These are phyloP conservation scores for Trichoderma citrinoviride DNA, from an alignment of 2,329 filamentous ascomycete genomes.

Conservation along the genomic window DNA sequence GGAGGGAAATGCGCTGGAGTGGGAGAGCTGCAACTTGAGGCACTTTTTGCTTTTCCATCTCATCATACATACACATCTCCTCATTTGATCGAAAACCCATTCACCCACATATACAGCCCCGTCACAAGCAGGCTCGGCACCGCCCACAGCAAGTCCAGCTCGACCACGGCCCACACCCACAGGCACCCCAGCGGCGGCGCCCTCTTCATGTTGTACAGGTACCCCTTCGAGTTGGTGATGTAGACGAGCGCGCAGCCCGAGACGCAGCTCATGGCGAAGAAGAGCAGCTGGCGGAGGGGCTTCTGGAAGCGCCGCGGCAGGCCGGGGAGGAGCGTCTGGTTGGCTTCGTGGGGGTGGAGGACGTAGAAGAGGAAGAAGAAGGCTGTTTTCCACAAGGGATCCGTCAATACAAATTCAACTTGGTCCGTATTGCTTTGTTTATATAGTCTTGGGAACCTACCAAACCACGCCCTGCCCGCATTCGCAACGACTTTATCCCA, in stretches of 20 bases:
- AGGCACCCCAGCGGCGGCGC: slow-evolving; percentile 85
- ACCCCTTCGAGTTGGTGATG: slow-evolving; percentile 75
- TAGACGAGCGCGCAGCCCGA: slow-evolving; percentile 78
- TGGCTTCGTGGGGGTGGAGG: slow-evolving; percentile 53
- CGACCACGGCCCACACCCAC: slow-evolving; percentile 91
- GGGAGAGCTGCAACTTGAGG: neutral
- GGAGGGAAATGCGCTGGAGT: slow-evolving; percentile 43
- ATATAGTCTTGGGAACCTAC: slow-evolving; percentile 40
- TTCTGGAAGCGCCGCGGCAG: slow-evolving; percentile 47
- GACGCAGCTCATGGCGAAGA: slow-evolving; percentile 58
- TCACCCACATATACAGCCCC: slow-evolving; percentile 46
- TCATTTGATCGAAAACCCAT: slow-evolving; percentile 47
- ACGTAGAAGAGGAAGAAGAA: slow-evolving; percentile 55
- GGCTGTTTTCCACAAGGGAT: slow-evolving; percentile 47
- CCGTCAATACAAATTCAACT: neutral
- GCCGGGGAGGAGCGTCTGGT: slow-evolving; percentile 49
- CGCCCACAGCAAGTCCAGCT: slow-evolving; percentile 71
- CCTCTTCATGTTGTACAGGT: slow-evolving; percentile 87
- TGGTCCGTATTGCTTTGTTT: neutral
- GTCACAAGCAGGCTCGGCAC: slow-evolving; percentile 51
- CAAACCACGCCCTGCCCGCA: slow-evolving; percentile 50
- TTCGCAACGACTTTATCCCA: slow-evolving; percentile 57
- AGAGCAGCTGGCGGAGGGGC: slow-evolving; percentile 56
- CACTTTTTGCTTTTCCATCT: neutral
- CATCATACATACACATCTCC: neutral